Evolutionary conservation across 2,329 filamentous ascomycete genomes (phyloP).

Genomic region (Trichophyton benhamiae): DNA sequence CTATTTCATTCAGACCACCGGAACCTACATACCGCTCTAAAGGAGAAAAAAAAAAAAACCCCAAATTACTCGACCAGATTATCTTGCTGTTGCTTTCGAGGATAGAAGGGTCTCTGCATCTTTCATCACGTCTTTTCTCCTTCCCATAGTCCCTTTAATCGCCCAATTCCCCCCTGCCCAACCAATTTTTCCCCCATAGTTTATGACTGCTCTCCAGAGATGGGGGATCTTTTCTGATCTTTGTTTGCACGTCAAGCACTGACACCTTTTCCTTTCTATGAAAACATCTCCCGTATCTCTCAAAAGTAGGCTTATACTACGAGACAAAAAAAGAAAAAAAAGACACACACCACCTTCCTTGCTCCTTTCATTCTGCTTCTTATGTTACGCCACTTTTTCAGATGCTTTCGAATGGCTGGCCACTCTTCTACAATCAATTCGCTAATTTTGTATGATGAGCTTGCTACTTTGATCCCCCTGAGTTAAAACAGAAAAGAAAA

Average conservation of each 20-base stretch:
- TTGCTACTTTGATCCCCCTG: neutral
- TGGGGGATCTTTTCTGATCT: neutral
- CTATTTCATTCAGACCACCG: neutral
- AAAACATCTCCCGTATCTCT: neutral
- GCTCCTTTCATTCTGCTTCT: neutral
- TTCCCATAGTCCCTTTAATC: neutral
- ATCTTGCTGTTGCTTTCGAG: constrained; percentile 1
- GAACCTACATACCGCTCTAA: too few species aligned
- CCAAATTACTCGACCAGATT: neutral
- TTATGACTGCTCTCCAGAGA: neutral
- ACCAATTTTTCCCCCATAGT: neutral
- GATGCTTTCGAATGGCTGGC: neutral
- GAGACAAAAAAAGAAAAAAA: neutral
- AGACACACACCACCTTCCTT: neutral
- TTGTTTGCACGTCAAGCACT: too few species aligned
- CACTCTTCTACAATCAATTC: neutral
- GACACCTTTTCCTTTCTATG: neutral
- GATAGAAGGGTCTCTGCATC: neutral
- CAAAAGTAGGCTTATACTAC: neutral
- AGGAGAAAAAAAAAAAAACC: too few species aligned
- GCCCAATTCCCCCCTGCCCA: neutral
- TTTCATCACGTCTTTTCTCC: neutral
- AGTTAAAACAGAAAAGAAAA: neutral
- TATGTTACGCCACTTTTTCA: neutral
- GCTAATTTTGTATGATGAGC: neutral